A percentile compares a stretch with the other conserved stretches of the same genome.
Conservation (phyloP, 805 yeast species). For the Candida wancherniae region DNA sequence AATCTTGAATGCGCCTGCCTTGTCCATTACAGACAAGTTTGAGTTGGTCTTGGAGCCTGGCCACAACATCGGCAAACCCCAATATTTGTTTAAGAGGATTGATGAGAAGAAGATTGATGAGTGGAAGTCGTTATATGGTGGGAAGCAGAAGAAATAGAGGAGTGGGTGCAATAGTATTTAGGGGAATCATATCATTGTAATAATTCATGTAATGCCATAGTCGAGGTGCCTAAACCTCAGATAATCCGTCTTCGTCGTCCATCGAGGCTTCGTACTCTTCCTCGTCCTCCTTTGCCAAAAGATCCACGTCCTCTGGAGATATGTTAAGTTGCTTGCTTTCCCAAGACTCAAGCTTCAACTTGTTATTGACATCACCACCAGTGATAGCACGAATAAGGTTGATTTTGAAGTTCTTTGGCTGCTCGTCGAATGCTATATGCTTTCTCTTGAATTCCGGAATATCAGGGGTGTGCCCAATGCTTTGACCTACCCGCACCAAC, state of each 20-base stretch:
- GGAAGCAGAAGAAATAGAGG: constrained; percentile 44
- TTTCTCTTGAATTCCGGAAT: constrained; percentile 46
- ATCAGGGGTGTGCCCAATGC: constrained; percentile 70
- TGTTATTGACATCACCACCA: constrained; percentile 44
- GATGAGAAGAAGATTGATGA: constrained; percentile 83
- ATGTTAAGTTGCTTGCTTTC: constrained; percentile 29
- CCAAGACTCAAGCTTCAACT: constrained; percentile 34
- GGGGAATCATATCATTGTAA: no score
- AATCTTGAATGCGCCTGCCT: constrained; percentile 78
- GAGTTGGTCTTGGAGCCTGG: constrained; percentile 66
- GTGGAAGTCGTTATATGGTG: constrained; percentile 87
- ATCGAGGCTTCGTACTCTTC: constrained; percentile 9
- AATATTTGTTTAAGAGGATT: constrained; percentile 86
- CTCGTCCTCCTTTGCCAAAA: constrained; percentile 13
- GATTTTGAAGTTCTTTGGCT: constrained; percentile 42
- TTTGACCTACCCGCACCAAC: constrained; percentile 83
- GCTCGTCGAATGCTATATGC: constrained; percentile 41
- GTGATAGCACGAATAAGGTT: constrained; percentile 54
- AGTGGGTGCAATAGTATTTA: no score
- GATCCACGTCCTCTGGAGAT: constrained; percentile 20
- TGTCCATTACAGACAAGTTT: constrained; percentile 73
- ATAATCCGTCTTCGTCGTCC: constrained; percentile 1
- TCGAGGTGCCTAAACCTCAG: no score
- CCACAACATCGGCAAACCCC: constrained; percentile 86
- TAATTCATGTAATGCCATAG: no score